Conservation (phyloP, 495 filamentous ascomycete genomes). For the Cryomyces minteri region DNA sequence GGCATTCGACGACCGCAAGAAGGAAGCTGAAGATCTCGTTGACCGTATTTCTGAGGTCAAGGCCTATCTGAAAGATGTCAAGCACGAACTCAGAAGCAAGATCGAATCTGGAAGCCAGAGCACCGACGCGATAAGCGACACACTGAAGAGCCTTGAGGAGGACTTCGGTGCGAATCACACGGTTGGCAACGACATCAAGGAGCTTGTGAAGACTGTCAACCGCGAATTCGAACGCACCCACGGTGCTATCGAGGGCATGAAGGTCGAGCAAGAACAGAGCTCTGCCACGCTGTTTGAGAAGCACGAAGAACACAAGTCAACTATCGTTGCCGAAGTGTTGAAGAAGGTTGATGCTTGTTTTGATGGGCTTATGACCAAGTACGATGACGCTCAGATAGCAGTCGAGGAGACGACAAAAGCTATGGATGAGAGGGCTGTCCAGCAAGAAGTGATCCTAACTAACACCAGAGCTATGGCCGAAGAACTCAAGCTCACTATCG, state of each 20-base stretch:
- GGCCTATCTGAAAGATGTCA: constrained; percentile 35
- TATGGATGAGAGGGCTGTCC: constrained; percentile 42
- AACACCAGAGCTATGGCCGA: constrained; percentile 63
- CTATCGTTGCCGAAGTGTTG: constrained; percentile 35
- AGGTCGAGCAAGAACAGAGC: constrained; percentile 59
- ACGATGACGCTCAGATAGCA: constrained; percentile 57
- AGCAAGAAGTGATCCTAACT: constrained; percentile 49
- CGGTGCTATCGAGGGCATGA: constrained; percentile 45
- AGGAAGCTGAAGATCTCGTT: constrained; percentile 38
- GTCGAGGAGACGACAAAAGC: constrained; percentile 51
- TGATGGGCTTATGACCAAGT: constrained; percentile 56
- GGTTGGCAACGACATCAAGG: constrained; percentile 48
- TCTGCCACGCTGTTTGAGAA: constrained; percentile 50
- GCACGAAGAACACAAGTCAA: constrained; percentile 40
- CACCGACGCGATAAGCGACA: constrained; percentile 33
- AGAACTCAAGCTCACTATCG: constrained; percentile 66
- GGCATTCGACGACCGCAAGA: constrained; percentile 58
- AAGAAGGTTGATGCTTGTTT: constrained; percentile 67
- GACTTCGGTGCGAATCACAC: constrained; percentile 24
- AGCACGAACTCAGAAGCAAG: constrained; percentile 46
- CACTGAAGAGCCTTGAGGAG: constrained; percentile 23
- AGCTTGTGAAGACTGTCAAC: constrained; percentile 62
- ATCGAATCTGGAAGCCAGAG: constrained; percentile 36
- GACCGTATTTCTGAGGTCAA: constrained; percentile 42
- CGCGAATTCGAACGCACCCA: constrained; percentile 65